phyloP scores from a whole-genome alignment of 768 basidiomycete species.

The Trametes cinnabarina region DNA sequence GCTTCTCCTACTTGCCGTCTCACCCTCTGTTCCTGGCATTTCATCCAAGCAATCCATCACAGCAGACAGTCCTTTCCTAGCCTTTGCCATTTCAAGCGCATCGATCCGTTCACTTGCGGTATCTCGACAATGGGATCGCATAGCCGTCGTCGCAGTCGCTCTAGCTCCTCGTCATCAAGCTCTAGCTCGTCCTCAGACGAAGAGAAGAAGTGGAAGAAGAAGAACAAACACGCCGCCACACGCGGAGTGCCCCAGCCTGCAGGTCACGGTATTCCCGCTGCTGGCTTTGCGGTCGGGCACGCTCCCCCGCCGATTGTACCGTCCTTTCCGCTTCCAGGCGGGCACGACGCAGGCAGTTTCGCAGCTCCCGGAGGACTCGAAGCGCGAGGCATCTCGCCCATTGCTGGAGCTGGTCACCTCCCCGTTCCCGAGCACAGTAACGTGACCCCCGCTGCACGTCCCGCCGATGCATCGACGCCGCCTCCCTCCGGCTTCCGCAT shows the following conservation, averaged over 20 bases:
- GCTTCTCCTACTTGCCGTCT: no score
- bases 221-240: constrained; percentile 21
- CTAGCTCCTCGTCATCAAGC: constrained; percentile 23
- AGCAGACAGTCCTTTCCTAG: no score
- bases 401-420: not conserved
- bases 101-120: not conserved
- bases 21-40: no score
- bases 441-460: not conserved
- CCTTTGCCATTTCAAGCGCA: not conserved
- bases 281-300: not conserved
- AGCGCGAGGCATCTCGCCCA: not conserved
- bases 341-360: constrained; percentile 7
- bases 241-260: constrained; percentile 7
- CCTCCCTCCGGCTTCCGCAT: constrained; percentile 70
- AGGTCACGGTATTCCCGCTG: not conserved
- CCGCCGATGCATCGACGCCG: constrained; percentile 19
- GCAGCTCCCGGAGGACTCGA: constrained; percentile 4
- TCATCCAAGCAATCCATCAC: no score
- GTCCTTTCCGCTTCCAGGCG: constrained; percentile 3
- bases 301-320: not conserved
- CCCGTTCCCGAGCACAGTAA: constrained; percentile 5
- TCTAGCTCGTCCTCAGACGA: constrained; percentile 24
- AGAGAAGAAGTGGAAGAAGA: constrained; percentile 31
- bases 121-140: constrained; percentile 14
- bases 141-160: constrained; percentile 22